These are phyloP conservation scores for Pseudogymnoascus sp. DNA, from an alignment of 2,329 filamentous ascomycete genomes.

Conservation along the genomic window DNA sequence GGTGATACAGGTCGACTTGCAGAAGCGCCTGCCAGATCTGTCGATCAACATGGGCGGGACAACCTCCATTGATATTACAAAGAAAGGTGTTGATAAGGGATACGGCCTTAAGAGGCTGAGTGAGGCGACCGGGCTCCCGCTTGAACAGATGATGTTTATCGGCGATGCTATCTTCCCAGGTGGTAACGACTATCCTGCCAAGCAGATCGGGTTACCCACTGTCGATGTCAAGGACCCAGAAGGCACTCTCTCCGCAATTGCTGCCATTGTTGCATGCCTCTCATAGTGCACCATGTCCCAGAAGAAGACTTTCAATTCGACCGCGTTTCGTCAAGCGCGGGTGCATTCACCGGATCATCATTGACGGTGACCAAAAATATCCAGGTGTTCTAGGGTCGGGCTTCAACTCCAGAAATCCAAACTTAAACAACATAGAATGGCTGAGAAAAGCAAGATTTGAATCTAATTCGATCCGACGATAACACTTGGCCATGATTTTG, in stretches of 20 bases:
- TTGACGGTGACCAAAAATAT: background rate
- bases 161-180: slow-evolving; percentile 34
- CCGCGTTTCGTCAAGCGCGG: background rate
- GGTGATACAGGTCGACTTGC: slow-evolving; percentile 31
- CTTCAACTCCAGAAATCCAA: background rate
- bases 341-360: background rate
- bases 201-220: slow-evolving; percentile 24
- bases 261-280: background rate
- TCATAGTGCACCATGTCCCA: background rate
- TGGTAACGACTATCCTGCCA: slow-evolving; percentile 33
- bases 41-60: slow-evolving; percentile 35
- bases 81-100: slow-evolving; percentile 32
- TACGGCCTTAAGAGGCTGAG: slow-evolving; percentile 13
- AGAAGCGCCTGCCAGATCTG: slow-evolving; percentile 28
- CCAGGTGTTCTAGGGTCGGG: background rate
- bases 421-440: background rate
- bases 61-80: slow-evolving; percentile 34
- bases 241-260: background rate
- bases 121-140: slow-evolving; percentile 21
- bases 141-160: slow-evolving; percentile 34
- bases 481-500: background rate
- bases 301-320: background rate
- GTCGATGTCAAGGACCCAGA: background rate
- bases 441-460: background rate
- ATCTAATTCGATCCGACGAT: background rate